Evolutionary conservation across 2,329 filamentous ascomycete genomes (phyloP).

Genomic region (Neofusicoccum kwambonambiense): DNA sequence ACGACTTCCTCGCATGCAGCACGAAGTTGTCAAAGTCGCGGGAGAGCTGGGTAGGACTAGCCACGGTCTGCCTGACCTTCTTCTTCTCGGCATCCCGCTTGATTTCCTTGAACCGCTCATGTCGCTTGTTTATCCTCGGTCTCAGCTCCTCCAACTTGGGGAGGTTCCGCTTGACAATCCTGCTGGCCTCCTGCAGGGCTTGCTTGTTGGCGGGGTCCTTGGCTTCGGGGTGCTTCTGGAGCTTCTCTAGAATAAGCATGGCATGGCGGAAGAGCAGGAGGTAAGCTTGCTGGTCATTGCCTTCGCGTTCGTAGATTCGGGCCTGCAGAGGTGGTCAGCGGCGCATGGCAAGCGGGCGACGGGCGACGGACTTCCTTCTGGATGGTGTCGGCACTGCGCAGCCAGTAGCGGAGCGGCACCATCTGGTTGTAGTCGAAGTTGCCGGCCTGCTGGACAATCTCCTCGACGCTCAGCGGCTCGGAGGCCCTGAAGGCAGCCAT

Average conservation of each 20-base stretch:
- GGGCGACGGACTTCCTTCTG: conserved; percentile 69
- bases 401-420: conserved; percentile 77
- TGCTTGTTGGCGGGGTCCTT: conserved; percentile 60
- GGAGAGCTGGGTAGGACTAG: conserved; percentile 28
- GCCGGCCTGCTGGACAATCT: conserved; percentile 72
- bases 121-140: conserved; percentile 70
- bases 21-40: conserved; percentile 21
- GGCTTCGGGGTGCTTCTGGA: conserved; percentile 74
- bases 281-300: conserved; percentile 84
- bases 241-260: conserved; percentile 72
- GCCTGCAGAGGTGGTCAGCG: conserved; percentile 56
- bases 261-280: conserved; percentile 89
- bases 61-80: conserved; percentile 24
- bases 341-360: neutral
- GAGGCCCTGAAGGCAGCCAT: conserved; percentile 16
- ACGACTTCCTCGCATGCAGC: conserved; percentile 7
- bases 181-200: conserved; percentile 57
- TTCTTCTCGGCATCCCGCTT: conserved; percentile 41
- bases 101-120: conserved; percentile 63
- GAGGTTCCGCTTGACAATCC: conserved; percentile 63
- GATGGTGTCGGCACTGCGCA: conserved; percentile 75
- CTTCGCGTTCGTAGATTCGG: conserved; percentile 78
- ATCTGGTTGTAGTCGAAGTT: conserved; percentile 78
- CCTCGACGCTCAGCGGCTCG: conserved; percentile 68
- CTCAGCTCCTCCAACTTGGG: conserved; percentile 74